Evolutionary conservation across 2,329 filamentous ascomycete genomes (phyloP).

Genomic region (Colletotrichum endophyticum): DNA sequence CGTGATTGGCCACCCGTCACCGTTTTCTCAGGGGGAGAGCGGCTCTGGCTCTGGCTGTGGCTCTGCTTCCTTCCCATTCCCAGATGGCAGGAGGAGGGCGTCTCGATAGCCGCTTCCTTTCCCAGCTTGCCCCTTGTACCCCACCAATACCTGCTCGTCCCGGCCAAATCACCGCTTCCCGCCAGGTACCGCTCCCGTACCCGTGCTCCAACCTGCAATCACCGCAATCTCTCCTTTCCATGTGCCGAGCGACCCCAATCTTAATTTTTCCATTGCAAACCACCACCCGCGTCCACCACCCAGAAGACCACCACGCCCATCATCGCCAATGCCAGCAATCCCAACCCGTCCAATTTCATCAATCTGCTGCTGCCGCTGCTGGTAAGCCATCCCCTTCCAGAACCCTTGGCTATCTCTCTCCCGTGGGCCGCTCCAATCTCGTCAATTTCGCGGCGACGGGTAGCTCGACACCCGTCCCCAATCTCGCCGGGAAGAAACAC

Average conservation of each 20-base stretch:
- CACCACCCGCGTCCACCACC: neutral
- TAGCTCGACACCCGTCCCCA: neutral
- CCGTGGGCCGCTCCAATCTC: neutral
- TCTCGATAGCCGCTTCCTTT: neutral
- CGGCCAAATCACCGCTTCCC: neutral
- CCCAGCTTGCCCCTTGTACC: neutral
- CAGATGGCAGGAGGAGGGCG: neutral
- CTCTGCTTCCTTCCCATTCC: neutral
- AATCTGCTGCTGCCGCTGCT: conserved; percentile 1
- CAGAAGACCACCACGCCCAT: neutral
- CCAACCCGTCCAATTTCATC: neutral
- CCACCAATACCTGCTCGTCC: neutral
- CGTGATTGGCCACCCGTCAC: neutral
- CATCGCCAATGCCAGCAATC: neutral
- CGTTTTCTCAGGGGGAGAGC: conserved; percentile 1
- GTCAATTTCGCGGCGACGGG: neutral
- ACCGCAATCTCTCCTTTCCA: neutral
- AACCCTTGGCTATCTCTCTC: neutral
- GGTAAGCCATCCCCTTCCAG: neutral
- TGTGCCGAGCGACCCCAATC: conserved; percentile 15
- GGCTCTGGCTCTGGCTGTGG: neutral
- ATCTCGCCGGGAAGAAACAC: neutral
- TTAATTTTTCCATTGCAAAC: neutral
- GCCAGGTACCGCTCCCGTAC: conserved; percentile 1
- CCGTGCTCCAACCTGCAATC: conserved; percentile 1